These are phyloP conservation scores for Cyphellophora europaea DNA, from an alignment of 2,329 filamentous ascomycete genomes.

Conservation along the genomic window DNA sequence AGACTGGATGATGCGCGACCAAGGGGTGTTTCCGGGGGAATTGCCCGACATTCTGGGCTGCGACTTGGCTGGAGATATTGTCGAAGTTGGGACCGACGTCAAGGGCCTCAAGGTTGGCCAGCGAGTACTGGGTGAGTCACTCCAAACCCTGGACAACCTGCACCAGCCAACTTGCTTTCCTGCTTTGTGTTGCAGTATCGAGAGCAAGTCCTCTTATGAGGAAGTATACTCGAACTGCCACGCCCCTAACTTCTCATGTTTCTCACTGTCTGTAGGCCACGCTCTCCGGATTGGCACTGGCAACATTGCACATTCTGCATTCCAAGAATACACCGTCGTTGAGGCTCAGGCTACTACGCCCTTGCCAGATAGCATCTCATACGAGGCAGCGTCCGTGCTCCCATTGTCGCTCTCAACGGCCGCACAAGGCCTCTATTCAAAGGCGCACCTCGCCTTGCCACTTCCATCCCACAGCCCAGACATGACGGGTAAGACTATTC, in stretches of 20 bases:
- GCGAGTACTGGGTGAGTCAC: too few species aligned
- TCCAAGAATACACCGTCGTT: constrained; percentile 22
- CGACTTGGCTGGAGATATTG: constrained; percentile 14
- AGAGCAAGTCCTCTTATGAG: too few species aligned
- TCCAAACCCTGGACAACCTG: too few species aligned
- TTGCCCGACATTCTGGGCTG: constrained; percentile 14
- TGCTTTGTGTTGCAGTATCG: too few species aligned
- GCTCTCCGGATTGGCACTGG: background rate
- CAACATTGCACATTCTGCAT: constrained; percentile 8
- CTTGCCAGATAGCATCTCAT: constrained; percentile 25
- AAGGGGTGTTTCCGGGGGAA: constrained; percentile 12
- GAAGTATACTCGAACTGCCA: too few species aligned
- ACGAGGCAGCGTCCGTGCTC: constrained; percentile 24
- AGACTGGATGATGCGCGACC: constrained; percentile 27
- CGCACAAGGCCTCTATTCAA: constrained; percentile 21
- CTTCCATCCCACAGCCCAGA: background rate
- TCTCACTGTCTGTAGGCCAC: too few species aligned
- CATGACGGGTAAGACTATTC: constrained; percentile 2
- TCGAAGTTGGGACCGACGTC: constrained; percentile 11
- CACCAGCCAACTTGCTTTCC: too few species aligned
- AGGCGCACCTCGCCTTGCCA: background rate
- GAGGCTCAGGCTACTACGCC: constrained; percentile 15
- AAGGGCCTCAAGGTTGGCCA: constrained; percentile 10
- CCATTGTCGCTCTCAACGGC: constrained; percentile 27
- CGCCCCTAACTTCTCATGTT: too few species aligned